Conservation (phyloP, 2,329 filamentous ascomycete species). For the Aspergillus tanneri region DNA sequence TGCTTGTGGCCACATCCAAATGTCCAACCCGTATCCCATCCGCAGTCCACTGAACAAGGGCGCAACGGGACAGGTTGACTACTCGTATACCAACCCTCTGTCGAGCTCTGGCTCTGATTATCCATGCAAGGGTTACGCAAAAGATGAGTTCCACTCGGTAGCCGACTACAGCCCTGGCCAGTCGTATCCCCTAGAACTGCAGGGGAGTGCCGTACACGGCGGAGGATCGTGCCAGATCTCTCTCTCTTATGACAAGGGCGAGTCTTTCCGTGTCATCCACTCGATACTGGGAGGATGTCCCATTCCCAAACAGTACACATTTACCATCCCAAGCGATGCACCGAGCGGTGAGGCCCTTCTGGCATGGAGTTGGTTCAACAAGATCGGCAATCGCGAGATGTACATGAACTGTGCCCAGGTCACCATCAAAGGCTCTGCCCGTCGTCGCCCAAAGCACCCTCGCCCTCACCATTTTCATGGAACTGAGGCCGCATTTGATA, state of each 20-base stretch:
- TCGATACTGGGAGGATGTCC: conserved; percentile 61
- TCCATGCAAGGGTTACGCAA: conserved; percentile 71
- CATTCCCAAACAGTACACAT: conserved; percentile 57
- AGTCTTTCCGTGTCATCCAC: conserved; percentile 67
- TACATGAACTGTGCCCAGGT: conserved; percentile 84
- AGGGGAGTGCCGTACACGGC: conserved; percentile 62
- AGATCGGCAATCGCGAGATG: conserved; percentile 75
- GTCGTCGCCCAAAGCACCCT: too few relatives aligned
- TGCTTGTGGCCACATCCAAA: conserved; percentile 53
- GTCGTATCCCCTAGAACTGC: conserved; percentile 62
- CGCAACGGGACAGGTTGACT: conserved; percentile 57
- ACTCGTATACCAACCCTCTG: conserved; percentile 70
- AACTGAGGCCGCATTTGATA: conserved; percentile 44
- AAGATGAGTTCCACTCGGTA: conserved; percentile 54
- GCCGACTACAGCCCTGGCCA: conserved; percentile 63
- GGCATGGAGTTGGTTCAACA: conserved; percentile 77
- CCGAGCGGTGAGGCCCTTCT: conserved; percentile 63
- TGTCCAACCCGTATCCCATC: conserved; percentile 56
- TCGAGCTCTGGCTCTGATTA: conserved; percentile 60
- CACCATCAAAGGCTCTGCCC: conserved; percentile 49
- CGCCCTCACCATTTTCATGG: too few relatives aligned
- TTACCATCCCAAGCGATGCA: conserved; percentile 64
- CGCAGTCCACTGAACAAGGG: conserved; percentile 52
- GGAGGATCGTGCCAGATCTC: conserved; percentile 77
- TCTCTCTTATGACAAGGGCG: conserved; percentile 70